Percentiles rank a stretch among this genome's conserved stretches.
phyloP scores from a whole-genome alignment of 2,329 filamentous ascomycete species.

The Allantophomopsis lycopodina region DNA sequence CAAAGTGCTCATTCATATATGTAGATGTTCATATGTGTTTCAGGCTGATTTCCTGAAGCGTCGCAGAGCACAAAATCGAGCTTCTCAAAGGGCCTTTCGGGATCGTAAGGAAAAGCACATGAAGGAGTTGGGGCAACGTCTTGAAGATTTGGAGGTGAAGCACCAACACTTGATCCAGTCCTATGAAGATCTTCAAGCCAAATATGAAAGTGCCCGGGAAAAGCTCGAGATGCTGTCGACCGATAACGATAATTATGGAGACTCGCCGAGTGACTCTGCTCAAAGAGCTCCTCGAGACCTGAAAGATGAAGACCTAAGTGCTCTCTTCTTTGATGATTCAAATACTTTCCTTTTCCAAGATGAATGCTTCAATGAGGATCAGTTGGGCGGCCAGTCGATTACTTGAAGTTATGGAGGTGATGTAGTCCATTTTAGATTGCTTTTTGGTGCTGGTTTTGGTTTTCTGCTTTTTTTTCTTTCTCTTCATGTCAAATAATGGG shows the following conservation, averaged over 20 bases:
- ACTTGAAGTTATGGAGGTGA: too few species aligned
- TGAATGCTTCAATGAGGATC: too few species aligned
- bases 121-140: slow-evolving; percentile 44
- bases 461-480: too few species aligned
- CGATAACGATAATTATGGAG: neutral
- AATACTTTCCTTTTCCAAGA: too few species aligned
- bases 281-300: too few species aligned
- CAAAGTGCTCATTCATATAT: neutral
- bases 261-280: too few species aligned
- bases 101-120: slow-evolving; percentile 53
- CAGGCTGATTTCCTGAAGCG: slow-evolving; percentile 22
- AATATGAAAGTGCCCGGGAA: slow-evolving; percentile 17
- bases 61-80: slow-evolving; percentile 44
- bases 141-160: slow-evolving; percentile 36
- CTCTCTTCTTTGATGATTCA: too few species aligned
- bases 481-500: too few species aligned
- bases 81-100: slow-evolving; percentile 45
- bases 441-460: too few species aligned
- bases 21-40: neutral
- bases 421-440: too few species aligned
- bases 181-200: slow-evolving; percentile 31
- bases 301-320: too few species aligned
- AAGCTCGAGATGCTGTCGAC: slow-evolving; percentile 13
- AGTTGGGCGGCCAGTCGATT: too few species aligned
- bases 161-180: slow-evolving; percentile 40